Conservation (phyloP, 192 early-diverging fungal species). For the Phlyctochytrium arcticum region DNA sequence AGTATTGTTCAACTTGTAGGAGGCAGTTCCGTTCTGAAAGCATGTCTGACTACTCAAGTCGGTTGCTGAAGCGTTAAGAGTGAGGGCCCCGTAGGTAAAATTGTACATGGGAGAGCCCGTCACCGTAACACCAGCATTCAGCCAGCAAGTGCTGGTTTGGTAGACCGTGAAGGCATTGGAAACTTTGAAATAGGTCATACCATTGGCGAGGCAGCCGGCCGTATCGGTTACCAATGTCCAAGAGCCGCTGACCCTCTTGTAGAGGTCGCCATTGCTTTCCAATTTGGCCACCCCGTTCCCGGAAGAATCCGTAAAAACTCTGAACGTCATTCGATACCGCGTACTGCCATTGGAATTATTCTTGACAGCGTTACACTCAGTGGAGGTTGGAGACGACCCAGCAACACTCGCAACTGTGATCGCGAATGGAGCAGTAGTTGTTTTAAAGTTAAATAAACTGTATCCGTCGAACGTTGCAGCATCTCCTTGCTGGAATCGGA, state of each 20-base stretch:
- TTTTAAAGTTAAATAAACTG: background rate
- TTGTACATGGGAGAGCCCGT: background rate
- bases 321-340: background rate
- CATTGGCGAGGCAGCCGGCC: constrained; percentile 3
- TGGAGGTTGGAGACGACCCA: no score
- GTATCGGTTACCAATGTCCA: constrained; percentile 4
- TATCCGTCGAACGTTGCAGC: background rate
- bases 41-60: background rate
- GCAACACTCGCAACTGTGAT: no score
- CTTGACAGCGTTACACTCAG: background rate
- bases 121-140: background rate
- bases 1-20: background rate
- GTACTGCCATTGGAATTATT: background rate
- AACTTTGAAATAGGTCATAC: background rate
- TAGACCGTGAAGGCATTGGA: background rate
- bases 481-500: background rate
- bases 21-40: background rate
- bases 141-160: background rate
- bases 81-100: background rate
- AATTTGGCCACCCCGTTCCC: background rate
- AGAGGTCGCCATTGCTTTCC: background rate
- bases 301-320: background rate
- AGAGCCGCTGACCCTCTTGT: background rate
- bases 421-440: background rate
- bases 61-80: background rate